phyloP scores from a whole-genome alignment of 441 rosid species.

The Erodium moschatum region DNA sequence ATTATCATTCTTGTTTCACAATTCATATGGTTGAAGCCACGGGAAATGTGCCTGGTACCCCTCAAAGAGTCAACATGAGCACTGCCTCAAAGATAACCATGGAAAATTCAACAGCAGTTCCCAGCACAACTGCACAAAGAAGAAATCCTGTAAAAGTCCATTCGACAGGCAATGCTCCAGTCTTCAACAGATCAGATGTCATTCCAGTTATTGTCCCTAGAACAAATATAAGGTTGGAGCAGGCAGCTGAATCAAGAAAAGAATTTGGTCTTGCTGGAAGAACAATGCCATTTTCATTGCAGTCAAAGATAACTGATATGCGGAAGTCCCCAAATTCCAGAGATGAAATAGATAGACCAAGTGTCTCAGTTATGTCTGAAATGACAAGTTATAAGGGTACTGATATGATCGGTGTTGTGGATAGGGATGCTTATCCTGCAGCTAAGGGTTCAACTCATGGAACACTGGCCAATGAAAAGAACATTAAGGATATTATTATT shows the following conservation, averaged over 20 bases:
- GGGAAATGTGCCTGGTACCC: constrained; percentile 68
- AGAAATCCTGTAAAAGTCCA: constrained; percentile 44
- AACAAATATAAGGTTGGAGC: constrained; percentile 48
- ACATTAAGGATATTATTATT: constrained; percentile 42
- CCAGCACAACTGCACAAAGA: constrained; percentile 45
- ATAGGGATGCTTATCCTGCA: constrained; percentile 35
- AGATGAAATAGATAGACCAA: constrained; percentile 54
- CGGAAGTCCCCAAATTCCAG: constrained; percentile 48
- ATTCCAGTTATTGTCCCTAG: constrained; percentile 76
- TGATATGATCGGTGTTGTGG: constrained; percentile 33
- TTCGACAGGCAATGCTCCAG: constrained; percentile 40
- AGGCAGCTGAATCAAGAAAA: constrained; percentile 56
- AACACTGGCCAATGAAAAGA: constrained; percentile 45
- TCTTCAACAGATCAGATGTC: constrained; percentile 47
- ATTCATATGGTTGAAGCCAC: constrained; percentile 52
- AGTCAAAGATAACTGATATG: constrained; percentile 59
- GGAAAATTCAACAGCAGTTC: constrained; percentile 35
- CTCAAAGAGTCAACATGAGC: constrained; percentile 52
- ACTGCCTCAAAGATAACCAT: constrained; percentile 35
- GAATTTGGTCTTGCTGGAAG: constrained; percentile 75
- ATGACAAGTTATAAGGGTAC: constrained; percentile 35
- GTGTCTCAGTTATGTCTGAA: constrained; percentile 38
- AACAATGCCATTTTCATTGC: constrained; percentile 97
- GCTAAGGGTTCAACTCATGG: constrained; percentile 40
- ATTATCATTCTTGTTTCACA: constrained; percentile 26